Conservation (phyloP, 2,329 filamentous ascomycete species). For the Niveomyces coronatus region DNA sequence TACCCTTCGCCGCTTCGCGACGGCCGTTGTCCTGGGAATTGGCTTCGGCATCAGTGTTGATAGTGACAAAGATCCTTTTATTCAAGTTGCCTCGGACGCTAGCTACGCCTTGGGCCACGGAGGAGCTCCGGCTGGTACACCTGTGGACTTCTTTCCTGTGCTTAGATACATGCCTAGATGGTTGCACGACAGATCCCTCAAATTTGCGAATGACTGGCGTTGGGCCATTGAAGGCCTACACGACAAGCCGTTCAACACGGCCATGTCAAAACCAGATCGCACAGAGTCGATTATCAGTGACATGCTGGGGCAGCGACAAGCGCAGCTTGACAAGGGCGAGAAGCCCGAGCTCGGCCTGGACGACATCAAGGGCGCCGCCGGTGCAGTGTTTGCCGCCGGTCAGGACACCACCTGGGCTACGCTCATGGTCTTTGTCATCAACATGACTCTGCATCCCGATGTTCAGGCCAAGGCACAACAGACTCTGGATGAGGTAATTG, state of each 20-base stretch:
- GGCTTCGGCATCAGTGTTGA: slow-evolving; percentile 32
- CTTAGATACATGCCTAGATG: slow-evolving; percentile 30
- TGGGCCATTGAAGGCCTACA: slow-evolving; percentile 30
- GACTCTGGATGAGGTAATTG: slow-evolving; percentile 37
- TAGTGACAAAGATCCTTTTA: slow-evolving; percentile 27
- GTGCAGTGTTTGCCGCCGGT: slow-evolving; percentile 37
- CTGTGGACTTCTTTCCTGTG: slow-evolving; percentile 39
- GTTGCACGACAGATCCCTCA: slow-evolving; percentile 21
- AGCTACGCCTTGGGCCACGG: slow-evolving; percentile 20
- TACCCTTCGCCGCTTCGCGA: slow-evolving; percentile 27
- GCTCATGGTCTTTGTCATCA: slow-evolving; percentile 34
- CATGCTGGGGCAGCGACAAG: slow-evolving; percentile 18
- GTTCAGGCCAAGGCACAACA: slow-evolving; percentile 36
- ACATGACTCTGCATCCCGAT: slow-evolving; percentile 30
- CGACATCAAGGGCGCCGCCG: slow-evolving; percentile 39
- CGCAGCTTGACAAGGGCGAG: slow-evolving; percentile 17
- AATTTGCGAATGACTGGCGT: slow-evolving; percentile 20
- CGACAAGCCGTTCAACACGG: slow-evolving; percentile 31
- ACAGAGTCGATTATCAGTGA: slow-evolving; percentile 19
- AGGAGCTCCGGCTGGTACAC: slow-evolving; percentile 22
- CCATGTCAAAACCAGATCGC: slow-evolving; percentile 19
- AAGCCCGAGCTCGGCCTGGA: slow-evolving; percentile 25
- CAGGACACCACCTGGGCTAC: slow-evolving; percentile 35
- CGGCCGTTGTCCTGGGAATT: slow-evolving; percentile 31
- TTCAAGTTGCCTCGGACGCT: slow-evolving; percentile 26